These are phyloP conservation scores for Pisolithus sp. DNA, from an alignment of 768 basidiomycete genomes.

Conservation along the genomic window DNA sequence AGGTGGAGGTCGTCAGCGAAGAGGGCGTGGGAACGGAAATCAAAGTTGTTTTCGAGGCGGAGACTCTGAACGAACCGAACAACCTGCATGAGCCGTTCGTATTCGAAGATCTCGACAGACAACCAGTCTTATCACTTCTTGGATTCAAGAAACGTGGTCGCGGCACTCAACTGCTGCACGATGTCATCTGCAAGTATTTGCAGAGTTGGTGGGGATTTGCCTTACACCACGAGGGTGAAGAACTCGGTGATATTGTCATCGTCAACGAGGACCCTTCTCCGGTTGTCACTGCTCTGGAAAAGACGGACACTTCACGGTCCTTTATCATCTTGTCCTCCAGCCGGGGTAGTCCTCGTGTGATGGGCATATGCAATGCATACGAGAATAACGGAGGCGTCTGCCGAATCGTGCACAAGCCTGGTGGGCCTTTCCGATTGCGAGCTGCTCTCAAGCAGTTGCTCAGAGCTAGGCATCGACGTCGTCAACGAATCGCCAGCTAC, in stretches of 20 bases:
- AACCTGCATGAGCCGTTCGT: constrained; percentile 43
- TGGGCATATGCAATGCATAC: constrained; percentile 61
- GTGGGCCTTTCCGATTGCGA: constrained; percentile 72
- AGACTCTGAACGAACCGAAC: constrained; percentile 41
- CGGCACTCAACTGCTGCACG: constrained; percentile 62
- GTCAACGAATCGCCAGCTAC: constrained; percentile 17
- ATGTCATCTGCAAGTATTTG: constrained; percentile 60
- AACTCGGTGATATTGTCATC: constrained; percentile 66
- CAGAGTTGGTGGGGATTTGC: constrained; percentile 73
- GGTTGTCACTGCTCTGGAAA: constrained; percentile 50
- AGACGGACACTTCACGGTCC: constrained; percentile 52
- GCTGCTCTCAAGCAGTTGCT: constrained; percentile 48
- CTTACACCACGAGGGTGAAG: constrained; percentile 33
- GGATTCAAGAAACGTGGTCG: constrained; percentile 63
- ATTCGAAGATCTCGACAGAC: constrained; percentile 32
- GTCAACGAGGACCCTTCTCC: constrained; percentile 70
- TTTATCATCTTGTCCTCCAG: constrained; percentile 72
- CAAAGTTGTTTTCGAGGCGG: constrained; percentile 76
- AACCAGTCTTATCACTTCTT: constrained; percentile 57
- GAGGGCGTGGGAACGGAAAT: constrained; percentile 90
- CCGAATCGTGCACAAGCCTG: constrained; percentile 85
- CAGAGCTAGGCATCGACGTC: constrained; percentile 27
- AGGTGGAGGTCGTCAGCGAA: constrained; percentile 90
- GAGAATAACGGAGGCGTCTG: constrained; percentile 83
- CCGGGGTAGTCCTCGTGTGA: constrained; percentile 57